Evolutionary conservation across 805 yeast species (phyloP).

Genomic region (Saccharomyces kudriavzevii): DNA sequence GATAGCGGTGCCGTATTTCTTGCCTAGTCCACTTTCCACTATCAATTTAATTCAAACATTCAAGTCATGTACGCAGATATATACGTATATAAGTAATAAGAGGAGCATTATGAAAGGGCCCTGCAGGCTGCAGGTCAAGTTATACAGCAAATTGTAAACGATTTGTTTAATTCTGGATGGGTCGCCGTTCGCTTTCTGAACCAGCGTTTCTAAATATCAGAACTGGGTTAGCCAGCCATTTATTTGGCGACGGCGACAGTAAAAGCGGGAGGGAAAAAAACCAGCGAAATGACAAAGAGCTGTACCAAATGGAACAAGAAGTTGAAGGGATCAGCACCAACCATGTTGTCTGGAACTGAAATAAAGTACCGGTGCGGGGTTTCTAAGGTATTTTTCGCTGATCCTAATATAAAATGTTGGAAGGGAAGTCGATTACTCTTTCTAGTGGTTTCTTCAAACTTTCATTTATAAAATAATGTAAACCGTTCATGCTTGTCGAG

Average conservation of each 20-base stretch:
- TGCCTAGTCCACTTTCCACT: not conserved
- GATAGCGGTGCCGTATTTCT: slow-evolving; percentile 5
- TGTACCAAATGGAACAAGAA: not conserved
- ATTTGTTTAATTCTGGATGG: not conserved
- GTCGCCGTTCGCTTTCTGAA: not conserved
- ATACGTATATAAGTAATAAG: not conserved
- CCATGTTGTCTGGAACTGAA: not conserved
- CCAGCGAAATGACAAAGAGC: not conserved
- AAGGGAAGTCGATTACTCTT: not conserved
- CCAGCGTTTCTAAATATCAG: not conserved
- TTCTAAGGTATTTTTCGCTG: not conserved
- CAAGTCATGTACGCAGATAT: not conserved
- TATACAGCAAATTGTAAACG: not conserved
- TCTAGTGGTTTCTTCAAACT: no score
- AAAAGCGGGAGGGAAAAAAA: not conserved
- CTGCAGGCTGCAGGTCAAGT: not conserved
- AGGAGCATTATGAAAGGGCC: not conserved
- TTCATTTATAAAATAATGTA: not conserved
- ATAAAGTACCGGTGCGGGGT: not conserved
- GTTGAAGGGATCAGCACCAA: not conserved
- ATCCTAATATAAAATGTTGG: not conserved
- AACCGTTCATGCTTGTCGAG: not conserved
- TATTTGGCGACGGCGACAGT: not conserved
- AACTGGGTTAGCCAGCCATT: not conserved
- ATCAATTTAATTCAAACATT: not conserved